Conservation (phyloP, 75 land plant species). For the Pinus taeda region DNA sequence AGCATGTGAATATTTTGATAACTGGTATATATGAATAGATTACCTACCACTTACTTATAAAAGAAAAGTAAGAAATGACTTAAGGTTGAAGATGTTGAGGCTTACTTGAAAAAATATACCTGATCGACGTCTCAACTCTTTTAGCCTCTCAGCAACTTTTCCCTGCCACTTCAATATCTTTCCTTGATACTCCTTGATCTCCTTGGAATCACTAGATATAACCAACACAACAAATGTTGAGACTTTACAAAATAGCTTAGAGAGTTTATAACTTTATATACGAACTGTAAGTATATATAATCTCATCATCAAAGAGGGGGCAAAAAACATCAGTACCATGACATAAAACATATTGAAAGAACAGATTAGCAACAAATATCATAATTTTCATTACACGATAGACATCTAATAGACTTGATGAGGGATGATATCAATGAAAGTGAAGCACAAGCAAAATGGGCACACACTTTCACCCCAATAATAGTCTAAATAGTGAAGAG, state of each 20-base stretch:
- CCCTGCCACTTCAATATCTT: conserved; percentile 87
- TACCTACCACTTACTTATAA: too few species aligned
- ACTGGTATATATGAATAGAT: too few species aligned
- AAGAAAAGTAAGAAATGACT: background rate
- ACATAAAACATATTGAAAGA: background rate
- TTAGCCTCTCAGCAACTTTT: conserved; percentile 68
- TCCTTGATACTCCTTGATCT: conserved; percentile 62
- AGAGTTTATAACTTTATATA: background rate
- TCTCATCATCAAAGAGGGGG: background rate
- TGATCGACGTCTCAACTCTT: conserved; percentile 43
- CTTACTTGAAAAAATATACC: conserved; percentile 17
- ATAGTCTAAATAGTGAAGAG: too few species aligned
- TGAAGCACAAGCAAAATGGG: background rate
- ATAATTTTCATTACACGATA: too few species aligned
- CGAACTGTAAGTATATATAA: background rate
- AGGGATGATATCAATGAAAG: background rate
- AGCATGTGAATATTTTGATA: too few species aligned
- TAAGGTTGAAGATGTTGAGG: conserved; percentile 2
- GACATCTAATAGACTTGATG: background rate
- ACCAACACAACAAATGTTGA: background rate
- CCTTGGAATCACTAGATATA: conserved; percentile 47
- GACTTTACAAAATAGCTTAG: background rate
- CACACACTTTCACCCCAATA: too few species aligned
- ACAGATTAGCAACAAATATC: background rate
- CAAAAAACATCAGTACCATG: background rate